These are phyloP conservation scores for Candida gorgasii DNA, from an alignment of 805 yeast species.

Conservation along the genomic window DNA sequence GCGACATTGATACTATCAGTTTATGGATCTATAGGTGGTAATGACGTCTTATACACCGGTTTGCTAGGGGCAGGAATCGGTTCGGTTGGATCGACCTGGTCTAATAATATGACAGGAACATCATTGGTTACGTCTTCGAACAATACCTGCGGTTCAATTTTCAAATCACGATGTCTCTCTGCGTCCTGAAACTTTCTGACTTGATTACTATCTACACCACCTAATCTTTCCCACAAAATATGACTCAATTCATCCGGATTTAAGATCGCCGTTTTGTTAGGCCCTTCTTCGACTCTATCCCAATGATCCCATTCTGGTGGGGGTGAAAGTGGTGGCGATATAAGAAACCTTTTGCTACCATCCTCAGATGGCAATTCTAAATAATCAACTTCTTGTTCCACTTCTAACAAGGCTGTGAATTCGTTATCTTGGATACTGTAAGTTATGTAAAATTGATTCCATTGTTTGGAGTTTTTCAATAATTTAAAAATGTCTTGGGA, in stretches of 20 bases:
- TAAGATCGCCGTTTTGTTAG: constrained; percentile 33
- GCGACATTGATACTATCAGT: constrained; percentile 5
- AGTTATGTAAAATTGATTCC: constrained; percentile 21
- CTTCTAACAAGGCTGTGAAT: constrained; percentile 14
- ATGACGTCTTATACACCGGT: constrained; percentile 32
- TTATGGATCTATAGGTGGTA: constrained; percentile 29
- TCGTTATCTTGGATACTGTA: constrained; percentile 39
- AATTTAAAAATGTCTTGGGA: constrained; percentile 23
- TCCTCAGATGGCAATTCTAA: constrained; percentile 43
- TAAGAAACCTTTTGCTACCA: constrained; percentile 38
- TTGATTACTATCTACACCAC: constrained; percentile 37
- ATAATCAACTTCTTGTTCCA: constrained; percentile 23
- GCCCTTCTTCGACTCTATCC: constrained; percentile 43
- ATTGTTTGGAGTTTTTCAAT: constrained; percentile 18
- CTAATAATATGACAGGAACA: constrained; percentile 43
- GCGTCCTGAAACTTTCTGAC: constrained; percentile 29
- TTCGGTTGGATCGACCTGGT: constrained; percentile 20
- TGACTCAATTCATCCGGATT: constrained; percentile 44
- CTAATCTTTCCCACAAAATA: constrained; percentile 44
- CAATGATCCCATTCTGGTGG: constrained; percentile 47
- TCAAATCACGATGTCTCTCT: constrained; percentile 20
- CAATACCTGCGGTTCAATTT: constrained; percentile 34
- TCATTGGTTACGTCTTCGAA: constrained; percentile 39
- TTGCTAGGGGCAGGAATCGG: constrained; percentile 10
- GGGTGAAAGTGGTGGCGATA: constrained; percentile 48